Base-by-base conservation (phyloP, 2,329 filamentous ascomycete genomes). In the Fusarium sp. region DNA sequence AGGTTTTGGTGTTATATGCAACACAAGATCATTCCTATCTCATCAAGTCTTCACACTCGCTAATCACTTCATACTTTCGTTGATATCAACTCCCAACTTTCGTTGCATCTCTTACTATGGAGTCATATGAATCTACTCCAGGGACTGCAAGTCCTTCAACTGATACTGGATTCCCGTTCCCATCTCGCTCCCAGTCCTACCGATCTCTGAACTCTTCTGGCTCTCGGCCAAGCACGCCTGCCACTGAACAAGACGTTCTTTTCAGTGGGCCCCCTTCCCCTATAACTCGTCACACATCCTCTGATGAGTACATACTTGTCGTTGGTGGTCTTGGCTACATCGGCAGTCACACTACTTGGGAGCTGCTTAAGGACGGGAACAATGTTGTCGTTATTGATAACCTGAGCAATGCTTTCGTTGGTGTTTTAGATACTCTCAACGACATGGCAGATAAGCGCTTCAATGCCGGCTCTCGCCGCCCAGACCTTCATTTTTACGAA, bases 251-350 rank as follows among this genome's bases (percentile, higher is more conserved):
- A 2, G 55, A 58, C 2, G 2, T 33, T 1, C 55, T 58, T 1
- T 56, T 56, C 18, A 56, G 50, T 11, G 23, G 55, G 0, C 12
- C 50, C 3, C 12, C 31, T 8, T 58, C 56, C 10, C 50, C 56
- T 1, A 26, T 8, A n/a, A 16, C 23, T 3, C 42, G 4, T 1
- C 13, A 11, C 2, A 2, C 31, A 11, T 4, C 38, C 9, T 15
- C 31, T 18, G 10, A 47, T 18, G 57, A 41, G 33, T 59, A 57
- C 34, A 34, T 47, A 10, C 51, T 59, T 5, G 51, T 57, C 5
- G 40, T 59, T 13, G 57, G 57, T n/a, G 57, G 57, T 3, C 40
- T 59, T 13, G 57, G 57, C 26, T 59, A 59, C 28, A 59, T 59
- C 8, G 57, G 57, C 11, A 59, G 57, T 9, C 51, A 57, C 3